Evolutionary conservation across 2,329 filamentous ascomycete genomes (phyloP).

Genomic region (Penicillium sp.): DNA sequence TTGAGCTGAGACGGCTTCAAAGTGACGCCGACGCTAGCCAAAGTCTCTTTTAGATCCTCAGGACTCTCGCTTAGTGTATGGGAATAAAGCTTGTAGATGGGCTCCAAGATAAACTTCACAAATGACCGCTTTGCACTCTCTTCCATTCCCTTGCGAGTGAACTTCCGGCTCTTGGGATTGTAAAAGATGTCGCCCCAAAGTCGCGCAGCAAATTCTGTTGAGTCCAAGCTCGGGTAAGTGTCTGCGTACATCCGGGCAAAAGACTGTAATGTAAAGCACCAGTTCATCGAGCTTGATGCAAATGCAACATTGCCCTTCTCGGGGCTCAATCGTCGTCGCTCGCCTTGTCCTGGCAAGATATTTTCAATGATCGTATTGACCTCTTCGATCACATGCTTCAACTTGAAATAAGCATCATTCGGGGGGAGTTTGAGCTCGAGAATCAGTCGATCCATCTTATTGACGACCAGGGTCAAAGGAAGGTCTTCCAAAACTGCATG

Average conservation of each 20-base stretch:
- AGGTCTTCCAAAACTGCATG: slow-evolving; percentile 88
- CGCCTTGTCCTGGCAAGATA: slow-evolving; percentile 76
- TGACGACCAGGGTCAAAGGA: slow-evolving; percentile 85
- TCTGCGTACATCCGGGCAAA: slow-evolving; percentile 97
- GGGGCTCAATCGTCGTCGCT: slow-evolving; percentile 78
- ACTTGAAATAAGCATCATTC: slow-evolving; percentile 95
- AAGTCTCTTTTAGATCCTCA: slow-evolving; percentile 74
- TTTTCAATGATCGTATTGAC: slow-evolving; percentile 95
- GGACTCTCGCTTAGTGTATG: slow-evolving; percentile 91
- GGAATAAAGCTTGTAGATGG: slow-evolving; percentile 96
- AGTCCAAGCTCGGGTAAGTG: slow-evolving; percentile 77
- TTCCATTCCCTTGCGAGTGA: slow-evolving; percentile 83
- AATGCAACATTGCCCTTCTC: slow-evolving; percentile 99
- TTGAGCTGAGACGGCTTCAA: slow-evolving; percentile 93
- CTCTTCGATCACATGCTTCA: slow-evolving; percentile 97
- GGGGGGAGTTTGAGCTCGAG: slow-evolving; percentile 91
- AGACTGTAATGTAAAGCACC: slow-evolving; percentile 92
- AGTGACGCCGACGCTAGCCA: slow-evolving; percentile 75
- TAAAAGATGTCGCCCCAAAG: slow-evolving; percentile 98
- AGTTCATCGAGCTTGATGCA: slow-evolving; percentile 87
- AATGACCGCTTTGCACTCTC: slow-evolving; percentile 81
- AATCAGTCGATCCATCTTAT: slow-evolving; percentile 96
- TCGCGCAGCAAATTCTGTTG: slow-evolving; percentile 76
- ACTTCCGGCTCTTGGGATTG: slow-evolving; percentile 85
- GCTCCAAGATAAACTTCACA: slow-evolving; percentile 90